Conservation (phyloP, 371 early-diverging fungal genomes). For the Actinomortierella ambigua region DNA sequence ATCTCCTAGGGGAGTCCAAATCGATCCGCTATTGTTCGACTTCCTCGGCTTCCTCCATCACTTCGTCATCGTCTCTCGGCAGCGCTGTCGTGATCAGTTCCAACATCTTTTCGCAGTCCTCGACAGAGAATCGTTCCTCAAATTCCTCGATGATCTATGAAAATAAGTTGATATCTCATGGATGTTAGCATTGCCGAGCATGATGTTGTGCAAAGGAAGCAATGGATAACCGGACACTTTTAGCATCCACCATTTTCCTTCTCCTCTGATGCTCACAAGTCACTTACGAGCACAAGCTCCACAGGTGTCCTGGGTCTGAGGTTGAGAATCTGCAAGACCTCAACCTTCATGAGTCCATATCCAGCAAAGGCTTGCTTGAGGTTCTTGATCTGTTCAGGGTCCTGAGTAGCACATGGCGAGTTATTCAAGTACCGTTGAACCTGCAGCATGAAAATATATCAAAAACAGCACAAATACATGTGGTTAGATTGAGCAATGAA, state of each 20-base stretch:
- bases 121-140: conserved; percentile 30
- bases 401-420: conserved; percentile 39
- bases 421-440: conserved; percentile 34
- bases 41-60: conserved; percentile 7
- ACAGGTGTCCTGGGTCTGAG: conserved; percentile 35
- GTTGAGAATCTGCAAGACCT: conserved; percentile 42
- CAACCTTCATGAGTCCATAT: conserved; percentile 39
- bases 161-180: no score
- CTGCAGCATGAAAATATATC: conserved; percentile 2
- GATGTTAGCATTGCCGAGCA: no score
- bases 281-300: conserved; percentile 36
- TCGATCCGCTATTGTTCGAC: background rate
- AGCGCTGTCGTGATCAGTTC: conserved; percentile 11
- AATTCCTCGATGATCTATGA: conserved; percentile 44
- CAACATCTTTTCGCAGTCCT: conserved; percentile 23
- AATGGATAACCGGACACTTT: no score
- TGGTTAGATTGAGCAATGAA: no score
- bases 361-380: conserved; percentile 22
- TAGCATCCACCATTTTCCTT: no score
- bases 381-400: conserved; percentile 23
- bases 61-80: conserved; percentile 32
- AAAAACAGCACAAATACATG: background rate
- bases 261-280: no score
- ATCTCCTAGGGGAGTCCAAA: background rate
- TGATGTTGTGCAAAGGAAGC: no score